Conservation (phyloP, 306 rosid genomes). For the Senna tora region DNA sequence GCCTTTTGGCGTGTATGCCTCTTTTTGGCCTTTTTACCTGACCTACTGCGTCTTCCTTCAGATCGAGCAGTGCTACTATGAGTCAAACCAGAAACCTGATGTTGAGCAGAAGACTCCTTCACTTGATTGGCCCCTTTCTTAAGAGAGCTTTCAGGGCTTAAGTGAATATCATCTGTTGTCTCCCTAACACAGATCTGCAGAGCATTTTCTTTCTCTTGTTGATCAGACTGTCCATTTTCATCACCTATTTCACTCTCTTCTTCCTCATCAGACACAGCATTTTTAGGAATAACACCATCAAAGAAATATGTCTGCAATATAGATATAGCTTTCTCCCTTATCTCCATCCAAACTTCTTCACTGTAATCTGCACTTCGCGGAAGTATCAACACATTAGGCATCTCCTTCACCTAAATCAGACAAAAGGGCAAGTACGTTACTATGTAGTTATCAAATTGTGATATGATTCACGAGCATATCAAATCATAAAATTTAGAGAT, state of each 20-base stretch:
- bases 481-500: too few species aligned
- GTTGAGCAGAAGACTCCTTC: conserved; percentile 65
- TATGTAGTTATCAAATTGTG: conserved; percentile 4
- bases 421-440: conserved; percentile 32
- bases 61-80: conserved; percentile 65
- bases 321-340: conserved; percentile 95
- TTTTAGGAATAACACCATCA: conserved; percentile 80
- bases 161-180: conserved; percentile 53
- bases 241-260: conserved; percentile 71
- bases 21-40: conserved; percentile 95
- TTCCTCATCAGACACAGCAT: conserved; percentile 82
- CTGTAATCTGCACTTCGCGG: conserved; percentile 99
- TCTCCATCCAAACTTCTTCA: conserved; percentile 99
- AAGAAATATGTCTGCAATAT: conserved; percentile 86
- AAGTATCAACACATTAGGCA: conserved; percentile 99
- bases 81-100: conserved; percentile 73
- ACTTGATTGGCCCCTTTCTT: conserved; percentile 61
- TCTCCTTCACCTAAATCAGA: conserved; percentile 89
- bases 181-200: conserved; percentile 65
- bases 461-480: too few species aligned
- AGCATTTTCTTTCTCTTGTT: conserved; percentile 59
- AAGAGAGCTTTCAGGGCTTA: conserved; percentile 73
- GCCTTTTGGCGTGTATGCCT: conserved; percentile 88
- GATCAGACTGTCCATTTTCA: conserved; percentile 69
- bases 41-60: conserved; percentile 91